phyloP scores from a whole-genome alignment of 768 basidiomycete genomes.

The Candolleomyces eurysporus region DNA sequence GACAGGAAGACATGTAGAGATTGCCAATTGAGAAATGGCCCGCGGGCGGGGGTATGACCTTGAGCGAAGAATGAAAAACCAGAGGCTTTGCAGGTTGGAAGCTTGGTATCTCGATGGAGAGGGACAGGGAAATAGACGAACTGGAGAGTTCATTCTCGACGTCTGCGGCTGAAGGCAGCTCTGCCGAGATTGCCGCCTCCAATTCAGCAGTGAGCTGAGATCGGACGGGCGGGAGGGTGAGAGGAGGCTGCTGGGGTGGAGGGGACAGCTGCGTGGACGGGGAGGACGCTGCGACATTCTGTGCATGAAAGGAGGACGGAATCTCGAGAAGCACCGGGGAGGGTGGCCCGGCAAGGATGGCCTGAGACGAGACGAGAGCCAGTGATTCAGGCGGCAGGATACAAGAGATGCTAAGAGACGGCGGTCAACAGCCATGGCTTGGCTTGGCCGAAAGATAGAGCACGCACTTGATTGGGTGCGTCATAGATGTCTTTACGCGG shows the following conservation, averaged over 20 bases:
- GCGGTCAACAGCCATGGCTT: conserved; percentile 2
- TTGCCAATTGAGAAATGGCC: conserved; percentile 63
- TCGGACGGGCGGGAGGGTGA: conserved; percentile 16
- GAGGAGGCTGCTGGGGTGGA: not conserved
- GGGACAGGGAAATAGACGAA: conserved; percentile 17
- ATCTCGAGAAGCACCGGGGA: conserved; percentile 47
- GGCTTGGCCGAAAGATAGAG: conserved; percentile 21
- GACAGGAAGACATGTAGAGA: conserved; percentile 85
- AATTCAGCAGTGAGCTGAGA: conserved; percentile 37
- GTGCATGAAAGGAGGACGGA: conserved; percentile 32
- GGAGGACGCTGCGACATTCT: not conserved
- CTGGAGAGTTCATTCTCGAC: not conserved
- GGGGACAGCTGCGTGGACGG: not conserved
- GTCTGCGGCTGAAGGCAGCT: not conserved
- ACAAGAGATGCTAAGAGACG: conserved; percentile 50
- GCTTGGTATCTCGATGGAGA: conserved; percentile 14
- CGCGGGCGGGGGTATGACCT: not conserved
- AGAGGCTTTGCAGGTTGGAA: not conserved
- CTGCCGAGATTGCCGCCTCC: conserved; percentile 23
- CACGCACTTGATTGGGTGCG: conserved; percentile 81
- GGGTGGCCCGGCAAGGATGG: conserved; percentile 28
- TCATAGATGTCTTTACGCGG: conserved; percentile 65
- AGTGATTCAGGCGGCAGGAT: conserved; percentile 62
- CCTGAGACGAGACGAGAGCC: conserved; percentile 49
- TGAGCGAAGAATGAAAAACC: not conserved